Evolutionary conservation across 2,329 filamentous ascomycete genomes (phyloP), one percentile per base, ranked within the genome.

Genomic region (Polychaeton citri): DNA sequence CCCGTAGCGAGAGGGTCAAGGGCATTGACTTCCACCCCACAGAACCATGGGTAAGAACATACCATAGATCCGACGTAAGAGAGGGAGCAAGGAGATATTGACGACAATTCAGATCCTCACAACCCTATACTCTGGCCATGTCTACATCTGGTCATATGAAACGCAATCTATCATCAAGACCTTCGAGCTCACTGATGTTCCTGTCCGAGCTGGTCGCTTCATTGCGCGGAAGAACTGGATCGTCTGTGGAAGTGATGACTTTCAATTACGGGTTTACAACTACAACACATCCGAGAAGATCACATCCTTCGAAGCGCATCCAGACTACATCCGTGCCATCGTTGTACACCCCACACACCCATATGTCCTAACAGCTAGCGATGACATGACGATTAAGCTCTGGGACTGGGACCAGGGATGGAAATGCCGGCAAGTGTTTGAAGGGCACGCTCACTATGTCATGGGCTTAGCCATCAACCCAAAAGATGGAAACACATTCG

Each of bases 281-380:
- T 98, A 96, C 73, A 96, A 98, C 66, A 98, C 90, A 36, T 93
- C 85, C 41, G 90, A 98, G 65, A 96, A 95, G 74, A 90, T 96
- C 54, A 88, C 86, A 36, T 83, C 83, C 12, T 96, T 95, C 62
- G 88, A 96, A 66, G 88, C 87, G 35, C 90, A 98, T 59, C 90
- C 90, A 42, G 90, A 98, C 63, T 98, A 98, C 57, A 96, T 98
- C 58, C 83, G 90, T 52, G 87, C 90, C 34, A 95, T 98, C 50
- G 85, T 80, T 44, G 84, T 98, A 24, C 90, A 98, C 60, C 90
- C 90, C 5, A 86, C 86, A 31, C 86, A 94, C 57, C 87, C 90
- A 1, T 96, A 95, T 54, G 84, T 96, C 36, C 71, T 98, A 41
- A 98, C 90, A 37, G 90, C 90, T 45, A 90, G 83, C 45, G 87